Base-by-base conservation (phyloP, 495 filamentous ascomycete species). In the Thermothielavioides terrestris region DNA sequence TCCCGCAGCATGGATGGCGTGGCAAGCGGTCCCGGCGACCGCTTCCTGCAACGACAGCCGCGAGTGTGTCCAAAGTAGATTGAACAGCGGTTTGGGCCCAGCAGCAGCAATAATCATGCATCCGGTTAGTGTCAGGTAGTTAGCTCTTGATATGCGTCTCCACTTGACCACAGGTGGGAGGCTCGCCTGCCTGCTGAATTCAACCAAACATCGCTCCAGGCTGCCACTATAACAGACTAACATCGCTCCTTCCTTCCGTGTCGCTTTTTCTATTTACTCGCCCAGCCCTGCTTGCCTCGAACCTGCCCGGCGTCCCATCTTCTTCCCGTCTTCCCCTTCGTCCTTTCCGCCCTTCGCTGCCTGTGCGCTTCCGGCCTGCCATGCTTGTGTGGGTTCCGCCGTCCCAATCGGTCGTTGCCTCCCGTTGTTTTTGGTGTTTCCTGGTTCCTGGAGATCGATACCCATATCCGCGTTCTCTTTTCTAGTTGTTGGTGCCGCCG, bases 141-240 rank as follows among this genome's bases (percentile, higher is more conserved):
- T n/a, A n/a, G n/a, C n/a, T n/a, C n/a, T n/a, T n/a, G n/a, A n/a
- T 26, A 25, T 20, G 22, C 27, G 39, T 54, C 52, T 36, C 52
- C 52, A 54, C 52, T 46, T 45, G 50, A 52, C 41, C 20, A 21
- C 23, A 37, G 39, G 45, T 49, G 49, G 51, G 51, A 53, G 49
- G 36, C 41, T 39, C 18, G 45, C 17, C 36, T 49, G 45, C 45
- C 32, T 45, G 45, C 42, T 54, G 37, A n/a, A n/a, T n/a, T n/a
- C n/a, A n/a, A n/a, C n/a, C n/a, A n/a, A n/a, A n/a, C n/a, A n/a
- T n/a, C 21, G n/a, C 34, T 28, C 34, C 4, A 18, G 28, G 31
- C 14, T 25, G 25, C 22, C 26, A 15, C 12, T 46, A 36, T n/a
- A n/a, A n/a, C n/a, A n/a, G n/a, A n/a, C n/a, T n/a, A n/a, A n/a